Conservation (phyloP, 78 protist genomes). For the Anaeramoeba flamelloides region DNA sequence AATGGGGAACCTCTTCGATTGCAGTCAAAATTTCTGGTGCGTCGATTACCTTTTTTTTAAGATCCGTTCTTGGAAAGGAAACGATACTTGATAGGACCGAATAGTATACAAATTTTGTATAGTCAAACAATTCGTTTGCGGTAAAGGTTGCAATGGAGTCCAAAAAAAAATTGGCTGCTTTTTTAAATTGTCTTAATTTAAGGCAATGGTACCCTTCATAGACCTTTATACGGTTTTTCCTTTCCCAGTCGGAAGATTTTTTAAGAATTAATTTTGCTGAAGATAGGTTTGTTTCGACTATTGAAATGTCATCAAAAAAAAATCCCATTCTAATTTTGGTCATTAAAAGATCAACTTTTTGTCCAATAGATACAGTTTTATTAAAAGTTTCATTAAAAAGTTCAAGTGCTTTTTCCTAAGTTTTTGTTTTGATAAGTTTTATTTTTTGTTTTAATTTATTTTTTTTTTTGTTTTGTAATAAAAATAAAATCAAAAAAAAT, state of each 20-base stretch:
- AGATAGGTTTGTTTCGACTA: too few species aligned
- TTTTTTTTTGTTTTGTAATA: too few species aligned
- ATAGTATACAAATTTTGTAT: neutral
- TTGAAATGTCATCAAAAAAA: too few species aligned
- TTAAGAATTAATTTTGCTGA: too few species aligned
- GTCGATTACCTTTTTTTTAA: neutral
- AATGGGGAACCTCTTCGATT: neutral
- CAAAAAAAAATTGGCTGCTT: neutral
- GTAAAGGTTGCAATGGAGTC: slow-evolving; percentile 1
- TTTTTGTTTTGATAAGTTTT: too few species aligned
- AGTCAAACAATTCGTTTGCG: neutral
- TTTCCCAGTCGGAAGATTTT: neutral
- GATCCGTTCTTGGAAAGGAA: neutral
- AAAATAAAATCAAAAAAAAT: too few species aligned
- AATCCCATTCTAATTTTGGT: too few species aligned
- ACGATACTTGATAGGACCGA: neutral
- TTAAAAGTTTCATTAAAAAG: too few species aligned
- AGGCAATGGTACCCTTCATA: neutral
- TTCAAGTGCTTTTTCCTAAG: too few species aligned
- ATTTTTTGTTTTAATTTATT: too few species aligned
- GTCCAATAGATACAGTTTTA: too few species aligned
- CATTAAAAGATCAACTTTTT: too few species aligned
- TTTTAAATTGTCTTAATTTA: neutral
- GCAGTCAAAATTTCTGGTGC: neutral
- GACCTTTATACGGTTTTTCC: neutral